Evolutionary conservation across 768 basidiomycete species (phyloP).

Genomic region (Lactifluus volemus): DNA sequence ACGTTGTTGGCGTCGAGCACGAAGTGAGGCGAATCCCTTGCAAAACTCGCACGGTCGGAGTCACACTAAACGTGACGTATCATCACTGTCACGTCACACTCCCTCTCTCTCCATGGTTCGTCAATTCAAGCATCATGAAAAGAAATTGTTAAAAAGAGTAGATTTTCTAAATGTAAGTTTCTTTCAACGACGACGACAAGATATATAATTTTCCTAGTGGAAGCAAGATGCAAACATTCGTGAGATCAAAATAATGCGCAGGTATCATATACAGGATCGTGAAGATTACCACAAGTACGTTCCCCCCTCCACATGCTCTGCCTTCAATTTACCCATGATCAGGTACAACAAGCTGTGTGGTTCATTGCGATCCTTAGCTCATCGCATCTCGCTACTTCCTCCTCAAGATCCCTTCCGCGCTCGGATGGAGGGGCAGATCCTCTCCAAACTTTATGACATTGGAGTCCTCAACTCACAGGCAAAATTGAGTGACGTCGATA

Average conservation of each 20-base stretch:
- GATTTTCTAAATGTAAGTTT: conserved; percentile 79
- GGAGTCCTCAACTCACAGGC: conserved; percentile 81
- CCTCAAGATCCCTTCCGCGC: conserved; percentile 81
- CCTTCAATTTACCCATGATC: conserved; percentile 4
- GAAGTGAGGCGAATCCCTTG: conserved; percentile 20
- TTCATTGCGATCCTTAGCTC: conserved; percentile 73
- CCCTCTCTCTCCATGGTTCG: conserved; percentile 53
- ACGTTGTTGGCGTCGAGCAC: conserved; percentile 20
- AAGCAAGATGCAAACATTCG: conserved; percentile 88
- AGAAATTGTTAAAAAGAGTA: conserved; percentile 91
- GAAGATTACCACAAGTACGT: conserved; percentile 88
- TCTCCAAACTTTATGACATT: conserved; percentile 96
- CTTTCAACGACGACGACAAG: too few relatives aligned
- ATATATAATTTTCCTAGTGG: conserved; percentile 49
- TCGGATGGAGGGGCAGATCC: conserved; percentile 76
- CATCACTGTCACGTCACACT: conserved; percentile 2
- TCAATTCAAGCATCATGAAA: conserved; percentile 93
- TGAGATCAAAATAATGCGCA: conserved; percentile 88
- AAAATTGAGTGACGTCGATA: conserved; percentile 89
- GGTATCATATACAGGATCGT: conserved; percentile 91
- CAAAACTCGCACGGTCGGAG: conserved; percentile 21
- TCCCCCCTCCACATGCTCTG: not conserved
- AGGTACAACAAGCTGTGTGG: conserved; percentile 96
- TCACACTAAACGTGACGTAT: conserved; percentile 16
- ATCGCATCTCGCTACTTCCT: conserved; percentile 80